A percentile compares a stretch with the other conserved stretches of the same genome.
These are phyloP conservation scores for Asterochloris sp. DNA, from an alignment of 139 green algal genomes.

Conservation along the genomic window DNA sequence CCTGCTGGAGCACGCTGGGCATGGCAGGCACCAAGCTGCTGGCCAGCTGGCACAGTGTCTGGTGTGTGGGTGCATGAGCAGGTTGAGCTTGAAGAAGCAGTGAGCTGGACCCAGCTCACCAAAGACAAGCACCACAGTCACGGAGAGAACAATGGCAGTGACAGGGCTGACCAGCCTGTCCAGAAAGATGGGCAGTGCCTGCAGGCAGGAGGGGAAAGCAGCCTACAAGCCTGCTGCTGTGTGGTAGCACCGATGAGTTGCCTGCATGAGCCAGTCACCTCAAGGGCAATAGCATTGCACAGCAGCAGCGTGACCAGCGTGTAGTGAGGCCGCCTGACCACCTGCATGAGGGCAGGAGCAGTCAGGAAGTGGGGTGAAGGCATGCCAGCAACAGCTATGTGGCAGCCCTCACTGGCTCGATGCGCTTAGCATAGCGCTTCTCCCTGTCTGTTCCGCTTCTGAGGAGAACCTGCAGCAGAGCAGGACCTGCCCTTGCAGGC, in stretches of 20 bases:
- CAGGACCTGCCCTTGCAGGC: neutral
- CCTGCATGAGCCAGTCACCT: constrained; percentile 19
- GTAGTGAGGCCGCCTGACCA: constrained; percentile 45
- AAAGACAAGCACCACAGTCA: constrained; percentile 61
- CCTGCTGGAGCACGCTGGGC: neutral
- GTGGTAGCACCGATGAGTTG: neutral
- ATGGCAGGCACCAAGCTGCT: neutral
- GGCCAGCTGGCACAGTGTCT: neutral
- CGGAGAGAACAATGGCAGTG: constrained; percentile 48
- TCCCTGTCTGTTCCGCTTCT: constrained; percentile 34
- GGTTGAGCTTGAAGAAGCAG: neutral
- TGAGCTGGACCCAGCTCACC: constrained; percentile 23
- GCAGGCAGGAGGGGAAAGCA: neutral
- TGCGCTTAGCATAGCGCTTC: constrained; percentile 27
- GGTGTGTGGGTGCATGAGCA: neutral
- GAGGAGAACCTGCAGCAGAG: constrained; percentile 29
- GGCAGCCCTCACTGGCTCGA: neutral
- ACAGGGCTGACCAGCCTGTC: constrained; percentile 59
- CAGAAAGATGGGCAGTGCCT: constrained; percentile 62
- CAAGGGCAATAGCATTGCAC: constrained; percentile 50
- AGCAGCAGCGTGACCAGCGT: constrained; percentile 59
- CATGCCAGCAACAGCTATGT: neutral
- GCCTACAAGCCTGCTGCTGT: too few relatives aligned
- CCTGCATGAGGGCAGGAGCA: constrained; percentile 22
- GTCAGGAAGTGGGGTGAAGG: neutral